Evolutionary conservation across 352 stramenopile species (phyloP).

Genomic region (Phytophthora kernoviae): DNA sequence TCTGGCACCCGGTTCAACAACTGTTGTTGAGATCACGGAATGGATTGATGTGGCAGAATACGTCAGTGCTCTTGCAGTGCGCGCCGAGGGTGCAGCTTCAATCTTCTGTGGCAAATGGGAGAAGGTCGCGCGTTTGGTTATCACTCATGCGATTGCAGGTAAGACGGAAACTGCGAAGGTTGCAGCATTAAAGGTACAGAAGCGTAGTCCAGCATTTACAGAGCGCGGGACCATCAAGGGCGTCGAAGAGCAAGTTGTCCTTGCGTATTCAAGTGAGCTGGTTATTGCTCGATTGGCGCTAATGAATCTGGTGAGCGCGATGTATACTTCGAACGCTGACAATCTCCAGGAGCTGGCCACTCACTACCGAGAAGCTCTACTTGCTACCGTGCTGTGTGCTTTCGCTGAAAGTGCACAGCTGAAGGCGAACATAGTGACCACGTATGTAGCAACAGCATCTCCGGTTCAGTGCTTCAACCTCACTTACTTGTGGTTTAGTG

Average conservation of each 20-base stretch:
- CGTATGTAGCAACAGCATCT: constrained; percentile 53
- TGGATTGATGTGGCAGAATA: constrained; percentile 53
- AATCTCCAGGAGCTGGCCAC: constrained; percentile 53
- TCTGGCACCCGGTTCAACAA: constrained; percentile 35
- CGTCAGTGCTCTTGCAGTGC: constrained; percentile 32
- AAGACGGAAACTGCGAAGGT: constrained; percentile 66
- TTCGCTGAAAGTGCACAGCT: constrained; percentile 59
- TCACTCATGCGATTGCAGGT: constrained; percentile 62
- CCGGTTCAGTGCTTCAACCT: constrained; percentile 56
- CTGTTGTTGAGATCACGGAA: constrained; percentile 41
- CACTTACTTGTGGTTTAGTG: constrained; percentile 50
- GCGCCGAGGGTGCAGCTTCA: constrained; percentile 18
- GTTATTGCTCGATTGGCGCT: constrained; percentile 45
- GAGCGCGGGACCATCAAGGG: constrained; percentile 27
- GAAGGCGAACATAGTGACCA: constrained; percentile 56
- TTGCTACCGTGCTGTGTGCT: constrained; percentile 57
- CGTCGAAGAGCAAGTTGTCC: constrained; percentile 48
- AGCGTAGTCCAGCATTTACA: constrained; percentile 41
- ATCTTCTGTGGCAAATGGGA: constrained; percentile 63
- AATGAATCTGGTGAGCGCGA: constrained; percentile 49
- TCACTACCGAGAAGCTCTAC: constrained; percentile 67
- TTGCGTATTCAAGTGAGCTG: constrained; percentile 49
- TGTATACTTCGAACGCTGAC: constrained; percentile 48
- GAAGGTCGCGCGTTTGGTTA: constrained; percentile 44
- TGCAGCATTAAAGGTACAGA: constrained; percentile 53